phyloP scores from a whole-genome alignment of 2,329 filamentous ascomycete genomes.

The Conoideocrella luteorostrata region DNA sequence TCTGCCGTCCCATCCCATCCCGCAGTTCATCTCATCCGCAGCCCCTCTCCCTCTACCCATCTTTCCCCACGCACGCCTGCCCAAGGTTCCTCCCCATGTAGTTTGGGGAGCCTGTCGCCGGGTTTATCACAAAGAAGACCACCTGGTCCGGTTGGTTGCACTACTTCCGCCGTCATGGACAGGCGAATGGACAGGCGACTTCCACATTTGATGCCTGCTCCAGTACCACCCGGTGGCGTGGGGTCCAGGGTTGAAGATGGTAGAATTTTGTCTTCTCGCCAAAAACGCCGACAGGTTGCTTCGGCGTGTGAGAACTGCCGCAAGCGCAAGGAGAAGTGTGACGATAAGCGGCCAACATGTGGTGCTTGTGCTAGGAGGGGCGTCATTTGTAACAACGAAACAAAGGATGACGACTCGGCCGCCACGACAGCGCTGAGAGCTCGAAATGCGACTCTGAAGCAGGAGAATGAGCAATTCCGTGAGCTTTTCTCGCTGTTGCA shows the following conservation, averaged over 20 bases:
- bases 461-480: constrained; percentile 13
- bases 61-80: too few species aligned
- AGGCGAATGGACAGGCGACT: constrained; percentile 1
- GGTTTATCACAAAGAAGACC: too few species aligned
- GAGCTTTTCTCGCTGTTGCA: constrained; percentile 10
- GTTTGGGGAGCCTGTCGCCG: too few species aligned
- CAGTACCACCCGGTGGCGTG: not conserved
- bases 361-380: constrained; percentile 8
- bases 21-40: too few species aligned
- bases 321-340: constrained; percentile 8
- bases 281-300: constrained; percentile 8
- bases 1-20: too few species aligned
- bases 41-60: too few species aligned
- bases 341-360: constrained; percentile 8
- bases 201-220: constrained; percentile 3
- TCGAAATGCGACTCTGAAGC: constrained; percentile 8
- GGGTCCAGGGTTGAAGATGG: not conserved
- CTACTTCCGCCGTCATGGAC: not conserved
- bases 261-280: not conserved
- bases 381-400: constrained; percentile 7
- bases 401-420: constrained; percentile 3
- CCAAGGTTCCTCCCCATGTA: too few species aligned
- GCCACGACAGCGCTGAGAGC: not conserved
- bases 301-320: constrained; percentile 8
- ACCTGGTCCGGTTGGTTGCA: not conserved